A percentile compares a stretch with the other conserved stretches of the same genome.
phyloP scores from a whole-genome alignment of 2,329 filamentous ascomycete species.

The Phaeosphaeria sp. region DNA sequence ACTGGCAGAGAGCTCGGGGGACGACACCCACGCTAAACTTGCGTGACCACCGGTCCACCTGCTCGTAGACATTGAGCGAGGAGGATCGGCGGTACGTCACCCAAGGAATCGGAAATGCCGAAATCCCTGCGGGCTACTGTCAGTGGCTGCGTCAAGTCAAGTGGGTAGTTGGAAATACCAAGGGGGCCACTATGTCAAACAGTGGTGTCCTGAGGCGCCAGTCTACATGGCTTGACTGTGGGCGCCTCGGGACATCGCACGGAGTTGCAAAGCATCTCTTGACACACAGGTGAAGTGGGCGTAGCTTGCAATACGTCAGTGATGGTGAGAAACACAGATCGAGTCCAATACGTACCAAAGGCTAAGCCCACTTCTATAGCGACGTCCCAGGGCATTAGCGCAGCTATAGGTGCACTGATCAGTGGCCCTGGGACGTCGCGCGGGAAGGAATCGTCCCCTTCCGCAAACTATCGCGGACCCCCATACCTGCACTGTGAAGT shows the following conservation, averaged over 20 bases:
- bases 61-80: not conserved
- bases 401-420: not conserved
- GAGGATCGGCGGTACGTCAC: not conserved
- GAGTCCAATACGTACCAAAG: not conserved
- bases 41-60: not conserved
- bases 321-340: not conserved
- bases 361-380: not conserved
- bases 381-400: not conserved
- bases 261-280: not conserved
- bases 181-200: not conserved
- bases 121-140: no score
- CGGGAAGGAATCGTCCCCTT: not conserved
- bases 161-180: not conserved
- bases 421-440: not conserved
- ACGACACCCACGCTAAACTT: not conserved
- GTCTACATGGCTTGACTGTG: no score
- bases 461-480: no score
- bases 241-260: not conserved
- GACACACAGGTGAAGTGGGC: not conserved
- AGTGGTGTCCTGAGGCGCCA: no score
- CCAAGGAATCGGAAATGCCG: no score
- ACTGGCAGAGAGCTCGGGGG: slow-evolving; percentile 23
- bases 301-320: not conserved
- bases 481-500: no score
- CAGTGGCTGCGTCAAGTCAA: not conserved